These are phyloP conservation scores for Sphagnurus paluster DNA, from an alignment of 1,284 basidiomycete genomes.

Conservation along the genomic window DNA sequence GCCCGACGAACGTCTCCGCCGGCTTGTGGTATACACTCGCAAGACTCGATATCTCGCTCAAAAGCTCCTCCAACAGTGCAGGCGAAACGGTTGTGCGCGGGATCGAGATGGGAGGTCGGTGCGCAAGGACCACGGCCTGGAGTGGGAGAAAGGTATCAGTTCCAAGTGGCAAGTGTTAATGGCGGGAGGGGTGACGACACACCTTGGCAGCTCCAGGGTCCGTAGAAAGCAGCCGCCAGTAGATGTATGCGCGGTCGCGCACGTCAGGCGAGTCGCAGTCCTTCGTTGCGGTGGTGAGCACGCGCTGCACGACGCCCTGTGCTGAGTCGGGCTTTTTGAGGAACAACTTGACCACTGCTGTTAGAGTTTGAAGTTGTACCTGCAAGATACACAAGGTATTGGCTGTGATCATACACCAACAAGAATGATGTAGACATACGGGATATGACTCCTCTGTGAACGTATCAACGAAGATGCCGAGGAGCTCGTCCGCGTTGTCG, in stretches of 20 bases:
- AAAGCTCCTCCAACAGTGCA: conserved; percentile 89
- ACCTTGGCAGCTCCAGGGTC: conserved; percentile 95
- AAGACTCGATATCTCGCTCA: conserved; percentile 84
- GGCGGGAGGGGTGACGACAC: conserved; percentile 19
- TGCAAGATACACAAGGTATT: conserved; percentile 21
- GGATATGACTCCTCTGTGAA: conserved; percentile 94
- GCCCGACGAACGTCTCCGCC: conserved; percentile 86
- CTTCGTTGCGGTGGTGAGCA: conserved; percentile 93
- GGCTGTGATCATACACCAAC: neutral
- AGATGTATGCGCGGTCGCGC: conserved; percentile 95
- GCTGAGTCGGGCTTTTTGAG: conserved; percentile 92
- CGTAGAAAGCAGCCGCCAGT: conserved; percentile 92
- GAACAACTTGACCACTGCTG: conserved; percentile 96
- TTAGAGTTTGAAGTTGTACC: conserved; percentile 96
- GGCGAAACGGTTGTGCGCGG: conserved; percentile 89
- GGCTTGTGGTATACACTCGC: conserved; percentile 98
- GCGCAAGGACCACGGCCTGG: conserved; percentile 88
- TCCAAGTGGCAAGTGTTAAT: neutral
- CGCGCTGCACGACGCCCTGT: conserved; percentile 86
- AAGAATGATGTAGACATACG: conserved; percentile 42
- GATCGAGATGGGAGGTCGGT: conserved; percentile 91
- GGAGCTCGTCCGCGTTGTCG: conserved; percentile 91
- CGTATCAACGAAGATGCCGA: conserved; percentile 87
- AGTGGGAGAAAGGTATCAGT: conserved; percentile 2
- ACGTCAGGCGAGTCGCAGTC: conserved; percentile 97